phyloP scores from a whole-genome alignment of 495 filamentous ascomycete species.

The Oidiodendron maius region DNA sequence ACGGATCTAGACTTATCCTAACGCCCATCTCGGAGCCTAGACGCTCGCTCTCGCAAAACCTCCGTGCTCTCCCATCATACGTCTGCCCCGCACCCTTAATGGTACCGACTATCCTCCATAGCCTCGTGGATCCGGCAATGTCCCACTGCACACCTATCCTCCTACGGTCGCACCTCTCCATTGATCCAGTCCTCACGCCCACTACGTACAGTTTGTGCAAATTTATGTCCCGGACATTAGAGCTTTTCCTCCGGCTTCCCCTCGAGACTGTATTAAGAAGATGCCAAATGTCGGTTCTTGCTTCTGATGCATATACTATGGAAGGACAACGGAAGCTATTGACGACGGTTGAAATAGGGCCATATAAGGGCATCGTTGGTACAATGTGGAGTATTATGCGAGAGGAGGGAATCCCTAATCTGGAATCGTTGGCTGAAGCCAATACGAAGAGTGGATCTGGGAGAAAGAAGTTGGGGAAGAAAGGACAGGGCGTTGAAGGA shows the following conservation, averaged over 20 bases:
- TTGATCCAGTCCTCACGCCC: constrained; percentile 80
- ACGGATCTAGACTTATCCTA: constrained; percentile 55
- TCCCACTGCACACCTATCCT: constrained; percentile 74
- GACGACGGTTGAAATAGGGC: constrained; percentile 66
- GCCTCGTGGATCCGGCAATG: constrained; percentile 73
- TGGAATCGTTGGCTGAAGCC: constrained; percentile 19
- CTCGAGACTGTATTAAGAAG: constrained; percentile 87
- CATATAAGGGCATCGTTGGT: constrained; percentile 74
- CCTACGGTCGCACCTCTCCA: constrained; percentile 66
- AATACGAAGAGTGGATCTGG: constrained; percentile 26
- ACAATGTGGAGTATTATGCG: constrained; percentile 83
- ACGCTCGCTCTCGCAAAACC: constrained; percentile 59
- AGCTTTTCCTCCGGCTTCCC: constrained; percentile 78
- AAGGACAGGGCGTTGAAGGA: constrained; percentile 77
- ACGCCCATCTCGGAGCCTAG: constrained; percentile 70
- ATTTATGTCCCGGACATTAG: constrained; percentile 70
- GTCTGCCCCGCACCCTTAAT: constrained; percentile 64
- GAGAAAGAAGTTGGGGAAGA: constrained; percentile 40
- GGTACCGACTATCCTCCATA: constrained; percentile 79
- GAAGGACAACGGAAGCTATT: constrained; percentile 30
- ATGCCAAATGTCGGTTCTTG: constrained; percentile 67
- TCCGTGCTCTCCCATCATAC: constrained; percentile 72
- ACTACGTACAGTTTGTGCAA: constrained; percentile 69
- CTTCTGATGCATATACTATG: constrained; percentile 29
- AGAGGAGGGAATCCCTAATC: constrained; percentile 62